These are phyloP conservation scores for Aphanomyces invadans DNA, from an alignment of 352 stramenopile genomes.

Conservation along the genomic window DNA sequence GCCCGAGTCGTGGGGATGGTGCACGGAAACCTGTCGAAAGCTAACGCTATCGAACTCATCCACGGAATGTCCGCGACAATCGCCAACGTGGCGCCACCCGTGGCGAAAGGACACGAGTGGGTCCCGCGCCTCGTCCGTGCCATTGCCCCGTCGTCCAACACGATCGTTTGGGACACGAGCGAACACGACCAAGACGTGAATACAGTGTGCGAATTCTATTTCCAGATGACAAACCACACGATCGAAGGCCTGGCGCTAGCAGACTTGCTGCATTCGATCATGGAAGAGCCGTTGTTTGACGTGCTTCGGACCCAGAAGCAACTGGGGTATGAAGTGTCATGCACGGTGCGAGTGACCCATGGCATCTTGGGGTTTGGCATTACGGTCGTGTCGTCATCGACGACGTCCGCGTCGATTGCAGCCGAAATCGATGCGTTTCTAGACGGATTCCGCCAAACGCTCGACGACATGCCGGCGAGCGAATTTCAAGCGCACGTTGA, in stretches of 20 bases:
- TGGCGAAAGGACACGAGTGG: conserved; percentile 29
- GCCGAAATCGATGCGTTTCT: conserved; percentile 66
- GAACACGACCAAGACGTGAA: conserved; percentile 76
- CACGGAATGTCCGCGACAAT: neutral
- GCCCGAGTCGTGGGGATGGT: conserved; percentile 52
- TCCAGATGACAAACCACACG: conserved; percentile 71
- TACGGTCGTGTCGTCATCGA: conserved; percentile 74
- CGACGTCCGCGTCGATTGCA: conserved; percentile 53
- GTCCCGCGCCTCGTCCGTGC: conserved; percentile 47
- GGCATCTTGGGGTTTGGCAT: conserved; percentile 78
- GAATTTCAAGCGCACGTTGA: conserved; percentile 75
- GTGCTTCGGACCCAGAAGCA: conserved; percentile 83
- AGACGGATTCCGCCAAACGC: conserved; percentile 64
- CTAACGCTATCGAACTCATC: neutral
- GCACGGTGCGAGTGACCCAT: conserved; percentile 69
- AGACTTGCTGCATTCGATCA: conserved; percentile 79
- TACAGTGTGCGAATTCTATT: conserved; percentile 78
- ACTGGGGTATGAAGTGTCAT: conserved; percentile 86
- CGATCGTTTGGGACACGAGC: conserved; percentile 47
- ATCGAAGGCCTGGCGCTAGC: conserved; percentile 56
- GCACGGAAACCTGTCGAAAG: conserved; percentile 55
- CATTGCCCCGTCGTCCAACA: conserved; percentile 34
- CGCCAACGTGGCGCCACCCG: conserved; percentile 29
- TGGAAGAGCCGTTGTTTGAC: conserved; percentile 86
- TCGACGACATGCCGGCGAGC: conserved; percentile 55